Evolutionary conservation across 1,284 basidiomycete species (phyloP).

Genomic region (Puccinia polysora): DNA sequence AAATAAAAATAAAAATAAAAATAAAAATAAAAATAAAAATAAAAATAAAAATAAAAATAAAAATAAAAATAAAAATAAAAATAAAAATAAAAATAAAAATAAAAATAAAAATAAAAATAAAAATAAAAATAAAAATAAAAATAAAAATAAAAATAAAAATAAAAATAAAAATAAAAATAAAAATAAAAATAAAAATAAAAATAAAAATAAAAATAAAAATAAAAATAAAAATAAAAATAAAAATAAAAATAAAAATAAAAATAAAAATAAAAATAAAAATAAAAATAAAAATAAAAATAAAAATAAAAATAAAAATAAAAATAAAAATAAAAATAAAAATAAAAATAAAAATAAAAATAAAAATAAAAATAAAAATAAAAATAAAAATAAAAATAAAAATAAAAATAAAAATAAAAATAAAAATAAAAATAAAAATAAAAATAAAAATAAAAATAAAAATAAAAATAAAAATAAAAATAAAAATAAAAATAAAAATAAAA

Average conservation of each 20-base stretch:
- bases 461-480: conserved; percentile 4
- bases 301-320: conserved; percentile 4
- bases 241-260: conserved; percentile 1
- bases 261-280: conserved; percentile 1
- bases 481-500: conserved; percentile 1
- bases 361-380: conserved; percentile 1
- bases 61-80: not conserved
- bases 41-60: conserved; percentile 5
- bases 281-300: conserved; percentile 1
- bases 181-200: conserved; percentile 4
- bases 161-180: conserved; percentile 1
- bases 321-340: not conserved
- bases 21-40: not conserved
- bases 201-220: not conserved
- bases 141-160: conserved; percentile 1
- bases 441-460: not conserved
- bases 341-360: conserved; percentile 4
- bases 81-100: conserved; percentile 1
- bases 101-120: conserved; percentile 4
- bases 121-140: conserved; percentile 1
- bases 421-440: conserved; percentile 4
- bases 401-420: conserved; percentile 1
- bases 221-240: conserved; percentile 4
- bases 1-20: no score
- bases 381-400: conserved; percentile 1